Evolutionary conservation across 495 filamentous ascomycete genomes (phyloP).

Genomic region (Amphirosellinia nigrospora): DNA sequence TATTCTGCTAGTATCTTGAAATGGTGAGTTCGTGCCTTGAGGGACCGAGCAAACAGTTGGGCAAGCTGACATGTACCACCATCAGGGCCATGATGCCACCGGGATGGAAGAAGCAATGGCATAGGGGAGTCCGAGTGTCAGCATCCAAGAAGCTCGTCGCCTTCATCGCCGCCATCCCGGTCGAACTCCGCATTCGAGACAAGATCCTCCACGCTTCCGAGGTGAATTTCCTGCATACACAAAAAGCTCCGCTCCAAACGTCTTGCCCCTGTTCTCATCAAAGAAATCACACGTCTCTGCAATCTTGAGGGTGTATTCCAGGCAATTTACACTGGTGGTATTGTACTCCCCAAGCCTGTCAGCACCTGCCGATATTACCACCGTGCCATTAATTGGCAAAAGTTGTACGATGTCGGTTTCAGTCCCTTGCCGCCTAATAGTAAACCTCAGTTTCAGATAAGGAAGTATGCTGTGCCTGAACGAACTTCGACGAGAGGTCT

Average conservation of each 20-base stretch:
- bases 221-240: constrained; percentile 96
- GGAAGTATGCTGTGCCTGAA: constrained; percentile 77
- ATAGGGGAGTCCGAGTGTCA: constrained; percentile 84
- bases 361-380: constrained; percentile 95
- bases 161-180: constrained; percentile 92
- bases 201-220: constrained; percentile 79
- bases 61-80: constrained; percentile 34
- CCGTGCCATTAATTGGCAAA: constrained; percentile 90
- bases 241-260: constrained; percentile 96
- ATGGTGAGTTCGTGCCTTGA: constrained; percentile 63
- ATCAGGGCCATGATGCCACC: constrained; percentile 87
- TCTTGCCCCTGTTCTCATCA: constrained; percentile 90
- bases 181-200: constrained; percentile 77
- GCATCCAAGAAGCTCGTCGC: constrained; percentile 84
- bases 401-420: constrained; percentile 92
- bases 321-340: constrained; percentile 92
- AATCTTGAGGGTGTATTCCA: constrained; percentile 85
- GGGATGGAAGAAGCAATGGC: constrained; percentile 96
- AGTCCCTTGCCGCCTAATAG: constrained; percentile 79
- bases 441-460: constrained; percentile 79
- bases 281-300: constrained; percentile 92
- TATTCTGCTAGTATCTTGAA: constrained; percentile 88
- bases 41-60: neutral
- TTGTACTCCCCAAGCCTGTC: constrained; percentile 87
- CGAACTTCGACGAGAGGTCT: constrained; percentile 73